These are phyloP conservation scores for Rhizophora mangle DNA, from an alignment of 345 rosid species.

Conservation along the genomic window DNA sequence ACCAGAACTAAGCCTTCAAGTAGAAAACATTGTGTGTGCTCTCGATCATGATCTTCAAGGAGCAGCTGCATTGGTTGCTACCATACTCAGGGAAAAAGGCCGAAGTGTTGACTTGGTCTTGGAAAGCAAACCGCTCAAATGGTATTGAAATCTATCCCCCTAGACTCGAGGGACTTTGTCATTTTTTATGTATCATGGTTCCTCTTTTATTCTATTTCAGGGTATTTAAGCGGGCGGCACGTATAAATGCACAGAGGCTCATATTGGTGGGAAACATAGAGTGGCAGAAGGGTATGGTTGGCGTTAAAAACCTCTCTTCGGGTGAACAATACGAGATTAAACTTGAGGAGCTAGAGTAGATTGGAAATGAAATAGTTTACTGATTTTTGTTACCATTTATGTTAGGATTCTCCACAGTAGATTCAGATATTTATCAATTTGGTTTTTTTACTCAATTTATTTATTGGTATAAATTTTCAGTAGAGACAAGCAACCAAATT, in stretches of 20 bases:
- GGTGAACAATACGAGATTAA: conserved; percentile 77
- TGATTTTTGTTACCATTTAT: not conserved
- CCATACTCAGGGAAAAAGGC: conserved; percentile 69
- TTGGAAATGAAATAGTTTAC: too few relatives aligned
- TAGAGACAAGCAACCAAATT: not conserved
- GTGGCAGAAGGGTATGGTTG: conserved; percentile 80
- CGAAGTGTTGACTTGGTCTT: conserved; percentile 78
- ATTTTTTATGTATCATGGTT: conserved; percentile 1
- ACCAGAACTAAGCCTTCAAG: conserved; percentile 60
- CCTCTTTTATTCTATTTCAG: conserved; percentile 25
- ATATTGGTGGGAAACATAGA: conserved; percentile 73
- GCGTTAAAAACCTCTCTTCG: conserved; percentile 71
- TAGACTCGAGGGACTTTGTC: not conserved
- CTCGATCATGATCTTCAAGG: conserved; percentile 74
- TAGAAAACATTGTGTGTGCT: conserved; percentile 80
- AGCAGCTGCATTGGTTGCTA: conserved; percentile 76
- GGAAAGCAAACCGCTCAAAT: conserved; percentile 82
- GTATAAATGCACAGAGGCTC: conserved; percentile 71
- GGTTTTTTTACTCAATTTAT: not conserved
- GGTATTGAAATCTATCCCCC: conserved; percentile 34
- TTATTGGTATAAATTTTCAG: not conserved
- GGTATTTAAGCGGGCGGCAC: conserved; percentile 89
- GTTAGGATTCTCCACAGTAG: not conserved
- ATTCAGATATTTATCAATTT: not conserved
- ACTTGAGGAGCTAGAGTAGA: conserved; percentile 57